phyloP scores from a whole-genome alignment of 192 early-diverging fungal genomes.

The Backusella australiensis region DNA sequence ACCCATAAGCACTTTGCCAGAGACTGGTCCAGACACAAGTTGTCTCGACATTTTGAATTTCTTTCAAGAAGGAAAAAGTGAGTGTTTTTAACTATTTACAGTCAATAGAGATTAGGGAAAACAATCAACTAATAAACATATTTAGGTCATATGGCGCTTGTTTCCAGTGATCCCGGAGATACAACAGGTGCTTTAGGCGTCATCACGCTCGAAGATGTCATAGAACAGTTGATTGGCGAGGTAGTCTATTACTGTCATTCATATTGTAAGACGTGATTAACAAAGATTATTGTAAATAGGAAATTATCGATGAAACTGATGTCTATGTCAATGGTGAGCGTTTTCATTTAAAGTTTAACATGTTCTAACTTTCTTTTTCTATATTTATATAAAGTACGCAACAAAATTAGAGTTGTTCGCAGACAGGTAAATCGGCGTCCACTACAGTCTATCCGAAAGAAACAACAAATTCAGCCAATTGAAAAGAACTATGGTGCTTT shows the following conservation, averaged over 20 bases:
- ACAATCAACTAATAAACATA: background rate
- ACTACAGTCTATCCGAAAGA: background rate
- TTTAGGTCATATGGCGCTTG: constrained; percentile 68
- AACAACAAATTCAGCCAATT: background rate
- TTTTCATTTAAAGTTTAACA: background rate
- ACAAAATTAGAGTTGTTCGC: constrained; percentile 57
- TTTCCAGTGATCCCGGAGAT: constrained; percentile 43
- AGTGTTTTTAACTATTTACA: background rate
- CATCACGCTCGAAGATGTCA: constrained; percentile 77
- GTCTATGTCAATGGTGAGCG: constrained; percentile 20
- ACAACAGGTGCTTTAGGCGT: constrained; percentile 59
- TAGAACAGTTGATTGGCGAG: constrained; percentile 75
- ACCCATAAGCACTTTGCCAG: constrained; percentile 44
- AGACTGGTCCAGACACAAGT: constrained; percentile 48
- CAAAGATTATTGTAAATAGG: background rate
- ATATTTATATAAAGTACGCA: constrained; percentile 36
- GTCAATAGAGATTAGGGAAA: background rate
- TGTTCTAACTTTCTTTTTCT: background rate
- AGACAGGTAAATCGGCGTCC: constrained; percentile 28
- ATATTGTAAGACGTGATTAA: background rate
- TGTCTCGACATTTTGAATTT: constrained; percentile 76
- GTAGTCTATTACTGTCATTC: background rate
- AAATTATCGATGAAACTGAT: constrained; percentile 23
- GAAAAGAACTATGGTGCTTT: background rate
- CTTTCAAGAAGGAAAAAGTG: constrained; percentile 76